Base-by-base conservation (phyloP, 2,329 filamentous ascomycete genomes). In the Pyricularia sp. region DNA sequence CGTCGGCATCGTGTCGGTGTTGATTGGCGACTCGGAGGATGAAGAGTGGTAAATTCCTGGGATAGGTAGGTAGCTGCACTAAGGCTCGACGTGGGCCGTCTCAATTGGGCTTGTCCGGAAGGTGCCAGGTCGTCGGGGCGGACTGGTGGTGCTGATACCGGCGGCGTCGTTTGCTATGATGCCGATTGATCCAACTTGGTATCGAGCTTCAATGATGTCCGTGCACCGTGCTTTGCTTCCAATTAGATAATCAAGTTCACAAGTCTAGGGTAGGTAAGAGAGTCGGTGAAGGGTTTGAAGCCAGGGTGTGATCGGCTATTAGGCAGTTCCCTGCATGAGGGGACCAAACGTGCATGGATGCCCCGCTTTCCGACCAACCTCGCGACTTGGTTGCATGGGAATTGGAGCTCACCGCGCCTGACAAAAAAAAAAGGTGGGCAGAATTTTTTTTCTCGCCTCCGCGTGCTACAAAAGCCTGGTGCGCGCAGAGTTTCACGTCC, bases 1-100 rank as follows among this genome's bases (percentile, higher is more conserved):
- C 28, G 91, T 94, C 75, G 92, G 92, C 90, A 94, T 94, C 73
- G 76, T 81, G 74, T n/a, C n/a, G 17, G 42, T 55, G 42, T n/a
- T n/a, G 7, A 55, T 55, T 55, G 42, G 6, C 14, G 28, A 55
- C 42, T 55, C 42, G 42, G 20, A 3, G 5, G 20, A 55, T 55
- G 20, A 55, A 55, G 42, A n/a, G 6, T 9, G 20, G 6, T 55
- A 20, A n/a, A n/a, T n/a, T n/a, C 42, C 42, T 55, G 17, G 42
- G 5, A 20, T n/a, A 55, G 4, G 6, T n/a, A 20, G 6, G 20
- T 4, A 55, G 42, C 42, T 55, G 42, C 42, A n/a, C 42, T 55
- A 55, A 55, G 7, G 6, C 42, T 55, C 42, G 42, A 55, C 42
- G 42, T n/a, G 42, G 9, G 9, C 61, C 12, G 61, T 31, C n/a